A percentile compares a stretch with the other conserved stretches of the same genome.
Evolutionary conservation across 1,284 basidiomycete species (phyloP).

Genomic region (Pulveroboletus sp.): DNA sequence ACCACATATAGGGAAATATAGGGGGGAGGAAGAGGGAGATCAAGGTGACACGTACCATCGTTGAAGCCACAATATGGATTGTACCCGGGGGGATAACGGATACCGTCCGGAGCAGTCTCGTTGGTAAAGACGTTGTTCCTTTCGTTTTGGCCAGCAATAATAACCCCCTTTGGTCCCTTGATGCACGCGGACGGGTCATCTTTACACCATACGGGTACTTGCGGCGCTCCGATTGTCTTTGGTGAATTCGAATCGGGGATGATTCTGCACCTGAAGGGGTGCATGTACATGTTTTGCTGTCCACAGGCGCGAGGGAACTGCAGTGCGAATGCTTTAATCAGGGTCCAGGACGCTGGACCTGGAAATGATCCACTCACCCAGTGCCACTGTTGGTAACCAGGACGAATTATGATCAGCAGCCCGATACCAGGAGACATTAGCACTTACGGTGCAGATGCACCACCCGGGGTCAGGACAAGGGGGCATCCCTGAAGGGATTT

Average conservation of each 20-base stretch:
- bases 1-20: background rate
- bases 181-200: constrained; percentile 3
- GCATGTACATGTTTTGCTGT: constrained; percentile 1
- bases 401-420: background rate
- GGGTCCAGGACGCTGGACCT: background rate
- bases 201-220: constrained; percentile 5
- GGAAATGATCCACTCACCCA: constrained; percentile 13
- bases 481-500: constrained; percentile 10
- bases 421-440: background rate
- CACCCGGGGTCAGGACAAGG: constrained; percentile 1
- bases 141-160: constrained; percentile 7
- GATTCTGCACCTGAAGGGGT: constrained; percentile 5
- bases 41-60: constrained; percentile 5
- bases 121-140: constrained; percentile 6
- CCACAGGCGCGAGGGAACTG: constrained; percentile 12
- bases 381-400: background rate
- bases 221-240: constrained; percentile 7
- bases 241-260: background rate
- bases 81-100: constrained; percentile 6
- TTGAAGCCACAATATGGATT: constrained; percentile 14
- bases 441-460: constrained; percentile 9
- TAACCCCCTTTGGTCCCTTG: constrained; percentile 5
- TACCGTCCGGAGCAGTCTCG: background rate
- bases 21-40: background rate
- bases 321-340: background rate